Conservation (phyloP, 345 rosid species). For the Lumnitzera littorea region DNA sequence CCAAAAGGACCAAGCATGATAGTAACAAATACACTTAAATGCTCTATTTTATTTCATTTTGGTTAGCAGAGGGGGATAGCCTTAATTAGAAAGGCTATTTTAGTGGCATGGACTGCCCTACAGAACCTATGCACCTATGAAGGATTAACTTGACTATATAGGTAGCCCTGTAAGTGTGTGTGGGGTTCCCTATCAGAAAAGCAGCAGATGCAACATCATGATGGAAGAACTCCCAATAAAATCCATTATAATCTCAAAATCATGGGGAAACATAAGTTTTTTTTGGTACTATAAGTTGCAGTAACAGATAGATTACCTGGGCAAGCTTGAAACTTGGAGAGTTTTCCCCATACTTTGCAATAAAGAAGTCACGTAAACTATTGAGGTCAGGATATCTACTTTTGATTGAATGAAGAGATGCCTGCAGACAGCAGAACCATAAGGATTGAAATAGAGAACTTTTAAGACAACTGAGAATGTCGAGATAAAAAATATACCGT, state of each 20-base stretch:
- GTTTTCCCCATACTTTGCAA: constrained; percentile 77
- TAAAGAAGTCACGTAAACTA: constrained; percentile 89
- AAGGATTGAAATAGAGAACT: constrained; percentile 6
- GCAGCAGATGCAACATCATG: background rate
- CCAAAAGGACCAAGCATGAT: too few species aligned
- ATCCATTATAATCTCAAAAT: too few species aligned
- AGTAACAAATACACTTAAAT: too few species aligned
- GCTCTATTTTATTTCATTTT: too few species aligned
- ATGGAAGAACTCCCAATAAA: background rate
- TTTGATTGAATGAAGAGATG: constrained; percentile 95
- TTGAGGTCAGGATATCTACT: constrained; percentile 81
- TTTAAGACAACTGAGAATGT: constrained; percentile 5
- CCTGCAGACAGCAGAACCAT: constrained; percentile 41
- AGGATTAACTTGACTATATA: too few species aligned
- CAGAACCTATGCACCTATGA: too few species aligned
- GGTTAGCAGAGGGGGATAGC: too few species aligned
- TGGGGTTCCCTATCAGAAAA: too few species aligned
- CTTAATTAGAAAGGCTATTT: too few species aligned
- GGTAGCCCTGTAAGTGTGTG: too few species aligned
- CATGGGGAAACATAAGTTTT: constrained; percentile 3
- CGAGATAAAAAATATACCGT: constrained; percentile 46
- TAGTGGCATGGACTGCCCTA: too few species aligned
- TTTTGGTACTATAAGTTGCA: background rate
- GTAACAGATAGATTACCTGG: constrained; percentile 49
- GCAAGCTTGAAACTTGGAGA: constrained; percentile 92